A percentile compares a stretch with the other conserved stretches of the same genome.
These are phyloP conservation scores for Lathyrus oleraceus DNA, from an alignment of 306 rosid genomes.

Conservation along the genomic window DNA sequence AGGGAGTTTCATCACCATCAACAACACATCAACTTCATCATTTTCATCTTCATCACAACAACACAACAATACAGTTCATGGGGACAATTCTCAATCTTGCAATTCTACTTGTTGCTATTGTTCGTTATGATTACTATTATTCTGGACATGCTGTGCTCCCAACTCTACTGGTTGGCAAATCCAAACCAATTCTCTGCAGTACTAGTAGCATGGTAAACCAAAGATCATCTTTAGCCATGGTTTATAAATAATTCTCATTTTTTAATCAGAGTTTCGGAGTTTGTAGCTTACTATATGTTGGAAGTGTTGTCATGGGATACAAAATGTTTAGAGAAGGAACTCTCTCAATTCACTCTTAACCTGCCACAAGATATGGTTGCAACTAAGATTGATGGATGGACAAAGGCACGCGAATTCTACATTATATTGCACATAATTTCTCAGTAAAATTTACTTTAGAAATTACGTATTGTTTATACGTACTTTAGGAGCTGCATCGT, in stretches of 20 bases:
- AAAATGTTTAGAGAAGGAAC: slow-evolving; percentile 84
- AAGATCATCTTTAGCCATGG: background rate
- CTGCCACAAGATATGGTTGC: slow-evolving; percentile 81
- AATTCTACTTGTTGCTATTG: slow-evolving; percentile 80
- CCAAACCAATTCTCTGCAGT: slow-evolving; percentile 68
- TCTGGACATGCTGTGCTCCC: slow-evolving; percentile 97
- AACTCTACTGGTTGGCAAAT: slow-evolving; percentile 80
- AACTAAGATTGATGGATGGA: slow-evolving; percentile 90
- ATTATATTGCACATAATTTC: background rate
- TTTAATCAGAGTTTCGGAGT: slow-evolving; percentile 57
- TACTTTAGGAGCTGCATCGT: background rate
- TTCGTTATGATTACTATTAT: slow-evolving; percentile 92
- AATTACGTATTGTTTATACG: no score
- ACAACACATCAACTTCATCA: no score
- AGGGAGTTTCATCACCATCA: no score
- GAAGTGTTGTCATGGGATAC: slow-evolving; percentile 90
- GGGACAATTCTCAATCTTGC: slow-evolving; percentile 75
- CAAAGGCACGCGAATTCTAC: slow-evolving; percentile 64
- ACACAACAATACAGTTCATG: background rate
- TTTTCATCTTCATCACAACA: no score
- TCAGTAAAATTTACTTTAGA: background rate
- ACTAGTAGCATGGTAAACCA: slow-evolving; percentile 72
- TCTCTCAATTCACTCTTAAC: slow-evolving; percentile 93
- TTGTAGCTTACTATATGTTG: slow-evolving; percentile 79
- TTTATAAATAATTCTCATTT: slow-evolving; percentile 13